Base-by-base conservation (phyloP, 805 yeast genomes). In the Soucietia sequanensis region DNA sequence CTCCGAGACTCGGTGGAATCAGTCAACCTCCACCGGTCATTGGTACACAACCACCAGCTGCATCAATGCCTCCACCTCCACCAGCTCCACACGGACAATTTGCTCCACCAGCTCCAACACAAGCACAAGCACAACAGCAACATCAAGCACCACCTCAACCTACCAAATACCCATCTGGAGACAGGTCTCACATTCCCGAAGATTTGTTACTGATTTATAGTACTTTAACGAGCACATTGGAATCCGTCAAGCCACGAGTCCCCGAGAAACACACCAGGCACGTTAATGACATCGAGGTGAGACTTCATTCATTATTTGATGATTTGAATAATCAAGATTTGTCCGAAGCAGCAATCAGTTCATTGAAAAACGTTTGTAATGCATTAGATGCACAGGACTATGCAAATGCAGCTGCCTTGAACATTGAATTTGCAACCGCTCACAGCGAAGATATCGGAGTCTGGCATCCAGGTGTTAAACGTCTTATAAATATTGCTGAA, bases 381-480 rank as follows among this genome's bases (percentile, higher is more conserved):
- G 64, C 78, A 1, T 58, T 93, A 47, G 68, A 65, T 13, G 58
- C 52, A 8, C 71, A 72, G 40, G 81, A 87, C 39, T 85, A 65
- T 54, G 57, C 60, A 4, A 65, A 65, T 11, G 97, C 98, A 1
- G 60, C 71, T 34, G 58, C 70, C 2, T 47, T 76, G 22, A 78
- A 77, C 42, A 56, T 69, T 23, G 76, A 78, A 33, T 73, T 93
- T 41, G 76, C 84, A 15, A 72, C 87, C 6, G 72, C 76, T 23
- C 72, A 76, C 42, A 73, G 81, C 16, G 77, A 74, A 16, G 95
- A 90, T 58, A 78, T 84, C 44, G 96, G 95, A 10, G 80, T 83
- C 50, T 93, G 99, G 99, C 77, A 84, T 66, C 78, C 84, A 21
- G 99, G 99, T 48, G 82, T 93, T 30, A 88, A 84, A 60, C 79